Evolutionary conservation across 306 rosid species (phyloP).

Genomic region (Cajanus cajan): DNA sequence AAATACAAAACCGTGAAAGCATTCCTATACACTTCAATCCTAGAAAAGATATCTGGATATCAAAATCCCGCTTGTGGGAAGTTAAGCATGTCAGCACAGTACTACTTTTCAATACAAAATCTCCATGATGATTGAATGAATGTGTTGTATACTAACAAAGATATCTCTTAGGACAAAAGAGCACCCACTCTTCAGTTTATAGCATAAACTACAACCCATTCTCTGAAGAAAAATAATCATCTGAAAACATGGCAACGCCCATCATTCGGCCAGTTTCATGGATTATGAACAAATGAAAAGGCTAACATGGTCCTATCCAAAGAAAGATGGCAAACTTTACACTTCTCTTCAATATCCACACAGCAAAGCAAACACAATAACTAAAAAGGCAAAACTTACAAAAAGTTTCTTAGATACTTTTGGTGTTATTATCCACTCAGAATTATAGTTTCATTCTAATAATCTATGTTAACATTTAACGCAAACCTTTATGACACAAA

Average conservation of each 20-base stretch:
- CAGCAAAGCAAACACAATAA: background rate
- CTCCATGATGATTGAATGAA: background rate
- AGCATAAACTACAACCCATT: background rate
- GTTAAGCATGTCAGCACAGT: background rate
- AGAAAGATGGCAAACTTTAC: constrained; percentile 7
- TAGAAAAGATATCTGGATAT: background rate
- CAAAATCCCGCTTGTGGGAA: constrained; percentile 5
- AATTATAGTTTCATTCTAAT: background rate
- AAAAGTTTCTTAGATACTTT: background rate
- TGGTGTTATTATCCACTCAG: background rate
- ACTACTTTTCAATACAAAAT: constrained; percentile 1
- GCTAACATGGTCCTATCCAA: constrained; percentile 5
- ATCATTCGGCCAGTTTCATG: background rate
- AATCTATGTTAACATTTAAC: background rate
- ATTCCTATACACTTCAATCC: background rate
- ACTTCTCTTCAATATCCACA: background rate
- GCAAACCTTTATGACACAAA: background rate
- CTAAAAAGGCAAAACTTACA: background rate
- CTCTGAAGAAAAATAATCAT: background rate
- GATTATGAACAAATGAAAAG: constrained; percentile 6
- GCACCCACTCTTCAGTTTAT: background rate
- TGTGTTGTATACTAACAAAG: background rate
- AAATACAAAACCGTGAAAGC: background rate
- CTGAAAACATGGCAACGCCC: background rate
- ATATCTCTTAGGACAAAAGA: background rate